Conservation (phyloP, 169 alveolate species). For the Eimeria sp. region DNA sequence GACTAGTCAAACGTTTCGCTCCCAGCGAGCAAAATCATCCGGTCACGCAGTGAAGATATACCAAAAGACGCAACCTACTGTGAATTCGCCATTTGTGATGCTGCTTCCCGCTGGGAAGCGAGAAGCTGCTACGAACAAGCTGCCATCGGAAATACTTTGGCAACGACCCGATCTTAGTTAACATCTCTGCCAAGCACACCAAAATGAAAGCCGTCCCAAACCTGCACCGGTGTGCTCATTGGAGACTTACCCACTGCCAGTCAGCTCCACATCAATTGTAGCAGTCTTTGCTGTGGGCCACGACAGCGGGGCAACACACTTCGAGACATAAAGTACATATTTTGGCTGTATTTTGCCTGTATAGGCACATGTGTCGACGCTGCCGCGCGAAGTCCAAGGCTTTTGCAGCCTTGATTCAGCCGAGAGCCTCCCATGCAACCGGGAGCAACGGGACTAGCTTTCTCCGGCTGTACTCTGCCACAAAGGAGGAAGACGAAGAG, state of each 20-base stretch:
- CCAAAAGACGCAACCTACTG: background rate
- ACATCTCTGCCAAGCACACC: background rate
- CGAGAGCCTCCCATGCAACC: background rate
- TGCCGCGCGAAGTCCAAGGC: background rate
- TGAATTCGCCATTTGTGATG: background rate
- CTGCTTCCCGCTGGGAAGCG: background rate
- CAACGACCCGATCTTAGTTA: background rate
- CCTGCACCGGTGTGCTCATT: background rate
- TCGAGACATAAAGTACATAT: background rate
- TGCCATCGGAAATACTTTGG: background rate
- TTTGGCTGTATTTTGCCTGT: too few relatives aligned
- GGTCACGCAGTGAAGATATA: background rate
- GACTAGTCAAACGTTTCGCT: background rate
- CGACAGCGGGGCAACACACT: background rate
- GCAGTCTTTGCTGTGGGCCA: background rate
- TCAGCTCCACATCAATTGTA: background rate
- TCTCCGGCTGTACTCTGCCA: background rate
- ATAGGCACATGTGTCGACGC: background rate
- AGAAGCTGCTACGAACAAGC: background rate
- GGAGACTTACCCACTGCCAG: slow-evolving; percentile 5
- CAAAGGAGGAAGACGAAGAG: background rate
- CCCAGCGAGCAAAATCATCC: background rate
- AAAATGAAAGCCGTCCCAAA: background rate
- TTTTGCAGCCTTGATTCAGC: background rate
- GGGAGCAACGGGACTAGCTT: background rate